Evolutionary conservation across 2,329 filamentous ascomycete species (phyloP).

Genomic region (Amylocarpus encephaloides): DNA sequence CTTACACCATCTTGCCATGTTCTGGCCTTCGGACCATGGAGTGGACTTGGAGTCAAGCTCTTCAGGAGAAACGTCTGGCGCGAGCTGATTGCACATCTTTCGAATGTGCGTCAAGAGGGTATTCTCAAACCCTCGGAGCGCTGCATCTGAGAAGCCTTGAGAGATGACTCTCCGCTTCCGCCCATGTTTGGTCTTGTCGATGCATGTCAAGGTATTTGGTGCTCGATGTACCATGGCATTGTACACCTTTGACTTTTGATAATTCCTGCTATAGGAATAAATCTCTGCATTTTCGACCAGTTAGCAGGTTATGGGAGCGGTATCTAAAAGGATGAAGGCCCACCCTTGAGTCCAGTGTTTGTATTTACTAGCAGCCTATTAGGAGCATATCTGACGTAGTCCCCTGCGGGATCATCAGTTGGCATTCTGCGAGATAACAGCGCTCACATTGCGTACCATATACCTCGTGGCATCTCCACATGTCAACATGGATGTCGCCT

Average conservation of each 20-base stretch:
- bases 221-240: constrained; percentile 37
- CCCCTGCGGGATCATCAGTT: not conserved
- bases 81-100: not conserved
- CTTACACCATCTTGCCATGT: constrained; percentile 1
- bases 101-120: not conserved
- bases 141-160: constrained; percentile 23
- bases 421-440: not conserved
- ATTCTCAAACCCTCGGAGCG: not conserved
- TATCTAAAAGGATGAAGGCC: not conserved
- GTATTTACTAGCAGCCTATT: constrained; percentile 9
- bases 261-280: constrained; percentile 52
- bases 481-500: constrained; percentile 31
- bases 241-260: constrained; percentile 63
- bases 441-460: not conserved
- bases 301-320: not conserved
- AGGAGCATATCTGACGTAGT: constrained; percentile 19
- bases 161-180: constrained; percentile 39
- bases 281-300: constrained; percentile 35
- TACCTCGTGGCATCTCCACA: constrained; percentile 24
- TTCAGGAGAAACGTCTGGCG: not conserved
- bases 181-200: constrained; percentile 60
- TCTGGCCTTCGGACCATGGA: not conserved
- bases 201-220: constrained; percentile 60
- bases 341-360: too few relatives aligned
- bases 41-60: not conserved